Conservation (phyloP, 2,329 filamentous ascomycete genomes). For the Tympanopsis confertula region DNA sequence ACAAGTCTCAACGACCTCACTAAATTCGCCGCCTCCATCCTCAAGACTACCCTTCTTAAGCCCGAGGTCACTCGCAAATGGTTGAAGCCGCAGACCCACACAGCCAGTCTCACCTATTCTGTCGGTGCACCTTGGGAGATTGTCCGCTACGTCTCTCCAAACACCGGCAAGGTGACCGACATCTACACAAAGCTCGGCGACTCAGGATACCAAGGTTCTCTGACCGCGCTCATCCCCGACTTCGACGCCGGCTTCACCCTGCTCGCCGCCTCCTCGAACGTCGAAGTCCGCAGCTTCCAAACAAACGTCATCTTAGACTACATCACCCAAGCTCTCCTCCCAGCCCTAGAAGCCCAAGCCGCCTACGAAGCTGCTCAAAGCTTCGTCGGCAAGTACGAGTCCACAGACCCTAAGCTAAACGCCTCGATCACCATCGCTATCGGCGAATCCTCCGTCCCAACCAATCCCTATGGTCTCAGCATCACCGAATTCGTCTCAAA, state of each 20-base stretch:
- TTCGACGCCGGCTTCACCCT: slow-evolving; percentile 27
- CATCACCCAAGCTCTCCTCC: slow-evolving; percentile 11
- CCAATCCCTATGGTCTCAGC: background rate
- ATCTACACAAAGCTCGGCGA: slow-evolving; percentile 29
- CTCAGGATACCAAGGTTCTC: slow-evolving; percentile 22
- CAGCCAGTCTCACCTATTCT: slow-evolving; percentile 22
- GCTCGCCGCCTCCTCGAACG: slow-evolving; percentile 17
- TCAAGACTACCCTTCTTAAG: slow-evolving; percentile 20
- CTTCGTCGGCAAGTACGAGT: slow-evolving; percentile 15
- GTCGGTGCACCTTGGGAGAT: slow-evolving; percentile 28
- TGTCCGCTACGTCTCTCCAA: slow-evolving; percentile 16
- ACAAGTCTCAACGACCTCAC: slow-evolving; percentile 22
- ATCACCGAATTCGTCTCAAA: background rate
- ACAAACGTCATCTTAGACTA: slow-evolving; percentile 12
- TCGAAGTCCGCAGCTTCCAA: slow-evolving; percentile 1
- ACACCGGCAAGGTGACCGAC: slow-evolving; percentile 13
- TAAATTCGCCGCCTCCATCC: slow-evolving; percentile 16
- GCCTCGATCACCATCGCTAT: slow-evolving; percentile 8
- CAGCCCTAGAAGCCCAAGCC: slow-evolving; percentile 13
- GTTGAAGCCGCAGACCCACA: slow-evolving; percentile 26
- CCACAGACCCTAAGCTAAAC: slow-evolving; percentile 6
- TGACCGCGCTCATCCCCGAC: slow-evolving; percentile 27
- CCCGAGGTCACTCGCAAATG: slow-evolving; percentile 20
- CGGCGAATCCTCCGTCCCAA: slow-evolving; percentile 8
- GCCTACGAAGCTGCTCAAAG: slow-evolving; percentile 10